Percentiles rank a stretch among this genome's conserved stretches.
phyloP scores from a whole-genome alignment of 1,139 yeast species.

The Yamadazyma atmosphaerica region DNA sequence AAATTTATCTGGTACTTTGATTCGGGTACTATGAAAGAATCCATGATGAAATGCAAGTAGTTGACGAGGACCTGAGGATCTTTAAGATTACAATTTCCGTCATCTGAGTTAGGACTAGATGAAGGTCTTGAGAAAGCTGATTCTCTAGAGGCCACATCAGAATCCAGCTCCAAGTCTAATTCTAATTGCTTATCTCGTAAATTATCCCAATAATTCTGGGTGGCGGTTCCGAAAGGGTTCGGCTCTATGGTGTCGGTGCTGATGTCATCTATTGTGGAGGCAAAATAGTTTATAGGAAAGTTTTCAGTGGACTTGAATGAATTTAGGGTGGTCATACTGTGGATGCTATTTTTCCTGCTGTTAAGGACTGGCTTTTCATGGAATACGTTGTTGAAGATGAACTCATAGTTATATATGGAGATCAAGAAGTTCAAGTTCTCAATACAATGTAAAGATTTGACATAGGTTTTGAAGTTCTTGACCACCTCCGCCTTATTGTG shows the following conservation, averaged over 20 bases:
- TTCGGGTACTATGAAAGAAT: conserved; percentile 29
- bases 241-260: no score
- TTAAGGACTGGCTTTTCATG: conserved; percentile 5
- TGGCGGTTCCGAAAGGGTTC: neutral
- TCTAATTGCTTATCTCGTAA: conserved; percentile 24
- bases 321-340: conserved; percentile 8
- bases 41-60: conserved; percentile 31
- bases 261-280: conserved; percentile 35
- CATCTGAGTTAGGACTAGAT: neutral
- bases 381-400: conserved; percentile 15
- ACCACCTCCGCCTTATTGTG: conserved; percentile 15
- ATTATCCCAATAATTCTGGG: conserved; percentile 27
- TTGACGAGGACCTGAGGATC: conserved; percentile 6
- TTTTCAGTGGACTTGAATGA: conserved; percentile 19
- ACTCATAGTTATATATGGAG: conserved; percentile 47
- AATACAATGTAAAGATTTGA: conserved; percentile 35
- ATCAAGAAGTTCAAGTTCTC: conserved; percentile 49
- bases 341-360: conserved; percentile 7
- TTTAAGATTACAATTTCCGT: conserved; percentile 2
- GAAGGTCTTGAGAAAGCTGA: neutral
- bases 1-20: conserved; percentile 49
- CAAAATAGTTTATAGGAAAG: conserved; percentile 29
- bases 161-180: conserved; percentile 18
- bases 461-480: conserved; percentile 21
- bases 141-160: neutral